phyloP scores from a whole-genome alignment of 768 basidiomycete genomes.

The Daedaleopsis sinensis region DNA sequence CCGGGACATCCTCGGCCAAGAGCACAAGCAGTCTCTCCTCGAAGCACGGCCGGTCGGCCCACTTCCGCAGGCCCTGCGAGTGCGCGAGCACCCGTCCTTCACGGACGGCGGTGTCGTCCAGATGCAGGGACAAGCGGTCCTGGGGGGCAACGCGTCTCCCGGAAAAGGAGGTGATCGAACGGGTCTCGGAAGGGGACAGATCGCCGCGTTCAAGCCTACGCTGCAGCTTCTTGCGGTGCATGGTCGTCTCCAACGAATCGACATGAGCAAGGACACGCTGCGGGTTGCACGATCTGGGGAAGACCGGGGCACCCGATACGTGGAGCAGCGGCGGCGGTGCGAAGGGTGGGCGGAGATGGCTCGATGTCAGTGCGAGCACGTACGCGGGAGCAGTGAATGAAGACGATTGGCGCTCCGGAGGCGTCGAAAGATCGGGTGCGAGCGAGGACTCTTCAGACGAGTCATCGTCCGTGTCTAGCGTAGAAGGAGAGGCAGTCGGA shows the following conservation, averaged over 20 bases:
- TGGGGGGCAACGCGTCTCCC: constrained; percentile 21
- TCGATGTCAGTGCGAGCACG: constrained; percentile 47
- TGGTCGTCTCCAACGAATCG: constrained; percentile 45
- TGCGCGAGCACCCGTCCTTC: constrained; percentile 32
- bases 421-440: constrained; percentile 15
- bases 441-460: constrained; percentile 20
- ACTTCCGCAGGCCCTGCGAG: constrained; percentile 64
- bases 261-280: constrained; percentile 35
- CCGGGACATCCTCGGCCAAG: constrained; percentile 35
- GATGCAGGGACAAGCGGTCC: constrained; percentile 27
- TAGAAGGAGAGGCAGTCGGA: constrained; percentile 14
- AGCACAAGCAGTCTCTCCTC: constrained; percentile 70
- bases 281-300: constrained; percentile 61
- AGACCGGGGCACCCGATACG: constrained; percentile 39
- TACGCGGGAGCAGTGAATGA: constrained; percentile 35
- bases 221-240: constrained; percentile 57
- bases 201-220: constrained; percentile 41
- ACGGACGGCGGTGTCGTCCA: constrained; percentile 41
- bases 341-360: constrained; percentile 44
- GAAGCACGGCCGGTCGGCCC: constrained; percentile 75
- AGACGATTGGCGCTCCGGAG: constrained; percentile 16
- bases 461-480: constrained; percentile 15
- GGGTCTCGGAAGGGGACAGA: constrained; percentile 44
- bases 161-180: constrained; percentile 48
- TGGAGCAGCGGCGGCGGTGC: constrained; percentile 55